Conservation (phyloP, 768 basidiomycete genomes). For the Mycena epipterygia region DNA sequence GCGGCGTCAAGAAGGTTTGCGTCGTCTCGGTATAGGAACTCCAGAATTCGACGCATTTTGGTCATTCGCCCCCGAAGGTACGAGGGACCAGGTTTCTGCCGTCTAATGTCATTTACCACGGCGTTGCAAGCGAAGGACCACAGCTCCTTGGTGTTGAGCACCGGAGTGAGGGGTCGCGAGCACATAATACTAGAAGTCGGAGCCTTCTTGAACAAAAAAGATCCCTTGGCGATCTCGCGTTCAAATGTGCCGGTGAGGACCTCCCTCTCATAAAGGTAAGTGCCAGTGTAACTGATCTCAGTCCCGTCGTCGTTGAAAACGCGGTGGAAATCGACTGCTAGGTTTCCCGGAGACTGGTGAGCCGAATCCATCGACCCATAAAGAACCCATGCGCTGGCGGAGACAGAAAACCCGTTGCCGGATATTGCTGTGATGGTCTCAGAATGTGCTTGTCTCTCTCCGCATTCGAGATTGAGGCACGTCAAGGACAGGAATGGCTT, state of each 20-base stretch:
- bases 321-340: constrained; percentile 1
- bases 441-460: not conserved
- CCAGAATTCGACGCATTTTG: not conserved
- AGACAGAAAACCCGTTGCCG: not conserved
- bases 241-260: constrained; percentile 17
- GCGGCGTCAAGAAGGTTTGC: not conserved
- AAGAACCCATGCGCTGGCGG: not conserved
- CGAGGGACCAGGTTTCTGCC: not conserved
- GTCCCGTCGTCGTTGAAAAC: not conserved
- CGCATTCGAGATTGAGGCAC: constrained; percentile 4
- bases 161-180: constrained; percentile 1
- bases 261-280: not conserved
- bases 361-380: not conserved
- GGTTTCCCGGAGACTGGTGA: not conserved
- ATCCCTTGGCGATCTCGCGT: not conserved
- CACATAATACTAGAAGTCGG: constrained; percentile 1
- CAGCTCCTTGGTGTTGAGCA: not conserved
- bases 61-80: constrained; percentile 12
- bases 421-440: constrained; percentile 3
- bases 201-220: constrained; percentile 27
- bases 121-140: constrained; percentile 13
- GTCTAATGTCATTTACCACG: not conserved
- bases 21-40: not conserved
- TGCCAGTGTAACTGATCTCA: constrained; percentile 12
- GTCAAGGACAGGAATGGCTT: constrained; percentile 4